phyloP scores from a whole-genome alignment of 495 filamentous ascomycete genomes.

The Aspergillus conjunctus region DNA sequence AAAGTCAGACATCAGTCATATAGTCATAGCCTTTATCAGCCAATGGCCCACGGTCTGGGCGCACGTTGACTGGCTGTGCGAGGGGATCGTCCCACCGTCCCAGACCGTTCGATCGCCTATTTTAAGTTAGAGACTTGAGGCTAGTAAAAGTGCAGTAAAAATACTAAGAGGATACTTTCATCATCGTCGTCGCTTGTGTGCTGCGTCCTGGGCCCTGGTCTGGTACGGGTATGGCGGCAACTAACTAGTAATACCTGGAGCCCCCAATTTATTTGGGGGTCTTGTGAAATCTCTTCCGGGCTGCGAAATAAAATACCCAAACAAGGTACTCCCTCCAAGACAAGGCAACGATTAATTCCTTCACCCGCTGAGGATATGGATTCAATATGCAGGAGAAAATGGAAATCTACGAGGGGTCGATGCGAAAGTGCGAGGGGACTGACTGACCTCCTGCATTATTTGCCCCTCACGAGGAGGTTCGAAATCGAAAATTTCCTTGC shows the following conservation, averaged over 20 bases:
- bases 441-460: neutral
- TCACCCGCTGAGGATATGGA: too few species aligned
- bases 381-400: slow-evolving; percentile 1
- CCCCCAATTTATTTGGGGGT: too few species aligned
- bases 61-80: slow-evolving; percentile 25
- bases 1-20: slow-evolving; percentile 17
- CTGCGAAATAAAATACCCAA: too few species aligned
- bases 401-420: slow-evolving; percentile 8
- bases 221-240: slow-evolving; percentile 28
- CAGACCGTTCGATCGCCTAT: slow-evolving; percentile 36
- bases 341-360: too few species aligned
- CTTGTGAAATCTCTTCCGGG: too few species aligned
- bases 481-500: slow-evolving; percentile 21
- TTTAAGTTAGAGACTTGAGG: slow-evolving; percentile 26
- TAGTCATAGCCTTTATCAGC: slow-evolving; percentile 15
- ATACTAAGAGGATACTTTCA: slow-evolving; percentile 14
- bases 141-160: slow-evolving; percentile 3
- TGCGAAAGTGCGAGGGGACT: neutral
- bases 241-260: neutral
- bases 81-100: slow-evolving; percentile 31
- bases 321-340: too few species aligned
- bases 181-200: neutral
- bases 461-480: slow-evolving; percentile 18
- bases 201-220: slow-evolving; percentile 1
- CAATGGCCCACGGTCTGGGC: slow-evolving; percentile 19